Evolutionary conservation across 768 basidiomycete genomes (phyloP), one percentile per base, ranked within the genome.

Genomic region (Russula sp.): DNA sequence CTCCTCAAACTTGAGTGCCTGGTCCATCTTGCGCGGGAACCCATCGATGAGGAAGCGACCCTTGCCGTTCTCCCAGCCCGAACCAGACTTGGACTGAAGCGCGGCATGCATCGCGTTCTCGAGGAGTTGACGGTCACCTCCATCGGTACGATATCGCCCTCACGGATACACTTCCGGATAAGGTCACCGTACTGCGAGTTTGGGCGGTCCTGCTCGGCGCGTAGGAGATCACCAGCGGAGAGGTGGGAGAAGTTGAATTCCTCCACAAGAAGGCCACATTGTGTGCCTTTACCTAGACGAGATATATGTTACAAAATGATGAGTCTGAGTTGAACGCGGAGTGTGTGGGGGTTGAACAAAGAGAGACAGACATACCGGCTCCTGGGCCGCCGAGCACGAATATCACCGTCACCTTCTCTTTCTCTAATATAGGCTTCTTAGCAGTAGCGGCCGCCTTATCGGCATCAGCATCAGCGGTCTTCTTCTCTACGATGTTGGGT

Each of bases 11-110:
- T 87, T 86, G 71, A 88, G 65, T 0, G 95, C 96, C 76, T 99
- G 97, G 74, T 99, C 97, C 94, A 98, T 94, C 80, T 98, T 94
- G 65, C 96, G 84, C 60, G 96, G 97, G 77, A 98, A 98, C 1
- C 96, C 97, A 67, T 99, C 96, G 66, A 99, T 87, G 70, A 98
- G 81, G 80, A 98, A 99, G 52, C 93, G 86, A 38, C 92, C 92
- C 58, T 76, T 78, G 28, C 88, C 91, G 36, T 83, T 77, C 10
- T 74, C 75, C 93, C 92, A 94, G 24, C 83, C 86, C 8, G 80
- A 77, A 13, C 79, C 78, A 0, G 75, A 62, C 71, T 81, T 76
- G 36, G 76, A 69, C 50, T 59, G 70, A 44, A 94, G 73, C 14
- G 83, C 84, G 46, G 76, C 83, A 26, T 74, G 71, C 90, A 99